Base-by-base conservation (phyloP, 108 stramenopile species). In the Chaetoceros muelleri region DNA sequence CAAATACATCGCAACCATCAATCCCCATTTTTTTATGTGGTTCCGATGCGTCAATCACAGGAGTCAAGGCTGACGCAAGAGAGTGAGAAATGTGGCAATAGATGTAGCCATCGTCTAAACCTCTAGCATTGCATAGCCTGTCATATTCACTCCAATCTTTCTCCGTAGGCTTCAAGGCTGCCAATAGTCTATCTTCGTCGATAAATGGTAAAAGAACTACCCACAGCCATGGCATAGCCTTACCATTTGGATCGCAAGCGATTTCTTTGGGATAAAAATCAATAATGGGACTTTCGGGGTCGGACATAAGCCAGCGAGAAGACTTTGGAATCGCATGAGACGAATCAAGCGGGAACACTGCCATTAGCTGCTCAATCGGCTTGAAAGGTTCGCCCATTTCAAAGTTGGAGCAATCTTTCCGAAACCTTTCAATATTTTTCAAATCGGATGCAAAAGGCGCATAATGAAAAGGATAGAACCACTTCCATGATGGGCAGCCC, bases 381-480 rank as follows among this genome's bases (percentile, higher is more conserved):
- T 71, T 86, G 81, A 99, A 98, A 18, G 98, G 98, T 55, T 79
- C 78, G 56, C 74, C 78, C 57, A 79, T 54, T 30, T 90, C 85
- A 67, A 97, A 96, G 0, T 66, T 58, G 28, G 77, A 62, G 48
- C 72, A 78, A 56, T 87, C 86, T 44, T 79, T 80, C 27, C 76
- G 63, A 64, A 90, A 96, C 55, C 84, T 52, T 46, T 92, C 94
- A 63, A 97, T 89, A 67, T 98, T 94, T 58, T 78, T 68, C 28
- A 99, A 75, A 78, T 99, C 99, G 3, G 93, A 93, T 13, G 99
- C 97, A 68, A 99, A 98, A 2, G 97, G 97, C 7, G 95, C 97
- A 65, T 99, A 99, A 65, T 98, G 99, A 66, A 92, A 96, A 1
- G 96, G 96, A 71, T 80, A 99, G 56, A 90, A 99, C 96, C 96